Base-by-base conservation (phyloP, 306 rosid genomes). In the Prunus mira region DNA sequence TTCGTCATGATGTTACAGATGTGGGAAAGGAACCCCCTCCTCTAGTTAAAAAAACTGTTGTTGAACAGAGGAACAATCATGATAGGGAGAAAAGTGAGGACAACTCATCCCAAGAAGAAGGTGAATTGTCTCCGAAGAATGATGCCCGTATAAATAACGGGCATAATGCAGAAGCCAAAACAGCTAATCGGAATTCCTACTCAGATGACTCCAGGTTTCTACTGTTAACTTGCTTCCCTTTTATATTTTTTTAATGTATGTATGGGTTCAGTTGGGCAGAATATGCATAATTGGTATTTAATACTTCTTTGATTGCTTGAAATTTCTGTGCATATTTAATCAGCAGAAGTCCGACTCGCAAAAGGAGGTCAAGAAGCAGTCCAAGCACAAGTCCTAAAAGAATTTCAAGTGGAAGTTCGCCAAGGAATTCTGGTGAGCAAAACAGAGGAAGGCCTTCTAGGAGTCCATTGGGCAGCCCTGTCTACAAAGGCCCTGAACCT, bases 141-240 rank as follows among this genome's bases (percentile, higher is more conserved):
- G 87, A 76, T 25, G 88, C 65, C 66, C 71, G 85, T 34, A 73
- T 43, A 75, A 85, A 79, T 73, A 86, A 87, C 0, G 89, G 97
- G 81, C 87, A 80, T 66, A 85, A 85, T 66, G 79, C 87, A 65
- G 84, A 81, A 77, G 82, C 86, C 72, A 87, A 78, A 82, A 80
- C 80, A 73, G 74, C 82, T 71, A 76, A 82, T 78, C 88, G 61
- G 76, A 84, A 49, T 32, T 71, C 91, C 22, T 18, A 71, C 83
- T 85, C 88, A 70, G 95, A 89, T 88, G 89, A 84, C 79, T 72
- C 92, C 64, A 96, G 99, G 99, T 96, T 83, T 87, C 38, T 25
- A 73, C 67, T 62, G 51, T 74, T 73, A 62, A 65, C 75, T 72
- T 70, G 65, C 71, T 78, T 67, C 28, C 52, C 54, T 18, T 76